Evolutionary conservation across 2,329 filamentous ascomycete species (phyloP), one percentile per base, ranked within the genome.

Genomic region (Fusarium odoratissimum): DNA sequence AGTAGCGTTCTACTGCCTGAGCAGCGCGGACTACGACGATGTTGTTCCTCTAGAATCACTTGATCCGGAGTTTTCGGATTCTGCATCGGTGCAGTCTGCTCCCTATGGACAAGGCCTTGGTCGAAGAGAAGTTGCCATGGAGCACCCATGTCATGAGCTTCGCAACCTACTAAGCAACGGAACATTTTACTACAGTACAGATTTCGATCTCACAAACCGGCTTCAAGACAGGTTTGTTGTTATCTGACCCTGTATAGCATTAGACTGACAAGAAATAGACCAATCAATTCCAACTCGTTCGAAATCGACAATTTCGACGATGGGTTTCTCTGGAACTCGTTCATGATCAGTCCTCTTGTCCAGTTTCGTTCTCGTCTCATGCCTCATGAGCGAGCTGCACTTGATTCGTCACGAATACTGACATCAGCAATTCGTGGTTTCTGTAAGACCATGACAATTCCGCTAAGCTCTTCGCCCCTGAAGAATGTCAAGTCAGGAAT

Each of bases 131-230:
- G 85, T 90, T 45, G 83, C 91, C 31, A 82, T 93, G 35, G 95
- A 98, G 78, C 95, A 98, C 81, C 96, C 96, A 11, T 98, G 95
- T 81, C 86, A 94, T 76, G 93, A 96, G 49, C 83, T 99, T 67
- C 95, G 95, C 82, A 98, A 97, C 86, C 88, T 99, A 41, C 86
- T 99, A 62, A 92, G 94, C 79, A 95, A 97, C 80, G 95, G 95
- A 31, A 97, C 93, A 35, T 99, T 99, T 80, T 99, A 98, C 81
- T 99, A 98, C 84, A 98, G 95, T 80, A 94, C 94, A n/a, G 95
- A 98, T 81, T 99, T 99, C 81, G 95, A 99, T 80, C 86, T 99
- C 54, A 99, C 96, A 7, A 95, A 97, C 82, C 90, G 96, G 75
- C 84, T 98, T 71, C 96, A 99, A 82, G 93, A 98, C 79, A 91